Percentiles rank a stretch among this genome's conserved stretches.
phyloP scores from a whole-genome alignment of 2,329 filamentous ascomycete species.

The Metarhizium album region DNA sequence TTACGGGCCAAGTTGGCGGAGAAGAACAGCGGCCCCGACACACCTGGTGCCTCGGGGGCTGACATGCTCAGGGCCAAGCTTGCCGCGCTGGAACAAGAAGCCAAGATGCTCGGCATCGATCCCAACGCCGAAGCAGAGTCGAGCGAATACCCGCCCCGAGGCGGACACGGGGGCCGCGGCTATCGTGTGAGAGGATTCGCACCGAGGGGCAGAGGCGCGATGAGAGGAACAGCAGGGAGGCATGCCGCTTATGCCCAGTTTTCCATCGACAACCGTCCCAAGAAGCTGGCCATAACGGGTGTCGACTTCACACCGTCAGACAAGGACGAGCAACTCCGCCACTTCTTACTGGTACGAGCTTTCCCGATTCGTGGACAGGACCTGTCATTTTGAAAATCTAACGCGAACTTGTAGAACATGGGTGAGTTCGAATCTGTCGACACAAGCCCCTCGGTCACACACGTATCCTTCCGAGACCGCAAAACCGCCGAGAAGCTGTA shows the following conservation, averaged over 20 bases:
- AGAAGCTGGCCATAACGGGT: slow-evolving; percentile 52
- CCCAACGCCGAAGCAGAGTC: slow-evolving; percentile 39
- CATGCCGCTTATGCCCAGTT: slow-evolving; percentile 50
- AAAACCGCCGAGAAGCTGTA: slow-evolving; percentile 62
- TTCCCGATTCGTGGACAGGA: too few species aligned
- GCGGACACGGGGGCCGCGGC: slow-evolving; percentile 27
- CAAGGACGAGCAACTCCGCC: slow-evolving; percentile 58
- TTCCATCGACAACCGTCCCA: slow-evolving; percentile 67
- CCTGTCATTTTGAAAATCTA: too few species aligned
- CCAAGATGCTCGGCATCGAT: slow-evolving; percentile 57
- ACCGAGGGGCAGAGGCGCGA: slow-evolving; percentile 28
- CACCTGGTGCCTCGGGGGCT: slow-evolving; percentile 36
- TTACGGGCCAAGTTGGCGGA: slow-evolving; percentile 43
- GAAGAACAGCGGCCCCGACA: slow-evolving; percentile 18
- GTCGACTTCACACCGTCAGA: slow-evolving; percentile 50
- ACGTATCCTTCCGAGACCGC: slow-evolving; percentile 55
- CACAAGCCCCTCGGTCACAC: slow-evolving; percentile 32
- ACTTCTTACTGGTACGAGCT: slow-evolving; percentile 55
- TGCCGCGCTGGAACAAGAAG: slow-evolving; percentile 63
- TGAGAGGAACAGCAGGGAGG: slow-evolving; percentile 33
- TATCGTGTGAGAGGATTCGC: slow-evolving; percentile 23
- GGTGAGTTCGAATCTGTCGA: slow-evolving; percentile 52
- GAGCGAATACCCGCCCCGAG: slow-evolving; percentile 19
- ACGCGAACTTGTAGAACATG: slow-evolving; percentile 39
- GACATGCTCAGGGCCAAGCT: slow-evolving; percentile 60